These are phyloP conservation scores for Saccharum officinarum DNA, from an alignment of 176 grass and related monocot species.

Conservation along the genomic window DNA sequence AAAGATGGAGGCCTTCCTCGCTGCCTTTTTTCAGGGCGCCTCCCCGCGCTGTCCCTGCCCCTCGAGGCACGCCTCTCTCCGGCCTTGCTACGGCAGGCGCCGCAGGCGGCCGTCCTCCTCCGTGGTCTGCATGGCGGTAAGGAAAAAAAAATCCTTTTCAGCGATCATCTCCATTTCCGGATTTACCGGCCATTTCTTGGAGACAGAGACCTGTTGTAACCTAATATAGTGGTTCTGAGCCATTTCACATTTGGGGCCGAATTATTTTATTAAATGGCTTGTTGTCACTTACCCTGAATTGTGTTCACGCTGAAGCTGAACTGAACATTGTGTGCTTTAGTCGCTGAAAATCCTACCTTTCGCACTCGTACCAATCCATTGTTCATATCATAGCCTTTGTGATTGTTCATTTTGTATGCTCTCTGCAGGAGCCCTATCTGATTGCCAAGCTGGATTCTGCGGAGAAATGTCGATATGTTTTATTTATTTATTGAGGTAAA, in stretches of 20 bases:
- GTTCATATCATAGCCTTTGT: neutral
- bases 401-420: neutral
- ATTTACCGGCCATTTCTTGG: neutral
- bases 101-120: slow-evolving; percentile 40
- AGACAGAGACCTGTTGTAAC: neutral
- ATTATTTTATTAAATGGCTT: neutral
- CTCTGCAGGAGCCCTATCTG: slow-evolving; percentile 76
- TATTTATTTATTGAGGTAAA: no score
- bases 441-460: slow-evolving; percentile 86
- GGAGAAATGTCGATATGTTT: slow-evolving; percentile 82
- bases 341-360: neutral
- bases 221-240: neutral
- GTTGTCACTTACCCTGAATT: neutral
- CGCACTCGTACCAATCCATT: neutral
- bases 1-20: slow-evolving; percentile 66
- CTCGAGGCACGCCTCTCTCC: neutral
- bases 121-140: slow-evolving; percentile 88
- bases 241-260: neutral
- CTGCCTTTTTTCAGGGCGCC: slow-evolving; percentile 58
- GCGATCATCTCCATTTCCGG: neutral
- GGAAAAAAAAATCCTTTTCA: neutral
- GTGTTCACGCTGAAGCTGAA: neutral
- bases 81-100: slow-evolving; percentile 18
- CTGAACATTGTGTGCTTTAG: neutral
- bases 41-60: slow-evolving; percentile 22